Evolutionary conservation across 345 rosid genomes (phyloP).

Genomic region (Psidium friedrichsthalianum): DNA sequence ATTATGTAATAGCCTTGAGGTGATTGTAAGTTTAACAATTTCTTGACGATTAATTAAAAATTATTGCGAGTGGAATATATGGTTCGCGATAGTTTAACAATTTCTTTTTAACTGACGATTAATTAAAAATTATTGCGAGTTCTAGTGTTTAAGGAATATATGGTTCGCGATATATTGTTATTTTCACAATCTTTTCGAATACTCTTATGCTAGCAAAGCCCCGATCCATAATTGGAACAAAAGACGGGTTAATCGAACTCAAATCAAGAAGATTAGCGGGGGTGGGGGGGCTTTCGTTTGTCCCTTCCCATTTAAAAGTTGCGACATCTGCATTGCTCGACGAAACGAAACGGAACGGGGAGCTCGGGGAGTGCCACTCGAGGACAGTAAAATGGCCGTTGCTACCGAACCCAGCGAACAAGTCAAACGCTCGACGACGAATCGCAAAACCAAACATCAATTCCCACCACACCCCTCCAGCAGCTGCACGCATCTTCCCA

Average conservation of each 20-base stretch:
- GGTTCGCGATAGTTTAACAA: too few relatives aligned
- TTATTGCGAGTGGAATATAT: too few relatives aligned
- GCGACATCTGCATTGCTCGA: not conserved
- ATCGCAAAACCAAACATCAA: slow-evolving; percentile 8
- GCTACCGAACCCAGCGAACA: slow-evolving; percentile 20
- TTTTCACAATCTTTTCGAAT: too few relatives aligned
- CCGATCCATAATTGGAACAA: not conserved
- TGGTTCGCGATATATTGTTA: too few relatives aligned
- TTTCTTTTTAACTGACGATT: too few relatives aligned
- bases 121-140: too few relatives aligned
- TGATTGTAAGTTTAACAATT: too few relatives aligned
- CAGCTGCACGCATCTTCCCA: not conserved
- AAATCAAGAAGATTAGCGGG: too few relatives aligned
- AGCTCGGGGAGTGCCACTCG: not conserved
- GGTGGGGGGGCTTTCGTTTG: not conserved
- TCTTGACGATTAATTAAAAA: too few relatives aligned
- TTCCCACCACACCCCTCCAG: slow-evolving; percentile 4
- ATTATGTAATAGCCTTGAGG: too few relatives aligned
- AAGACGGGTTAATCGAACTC: not conserved
- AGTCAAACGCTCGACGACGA: slow-evolving; percentile 77
- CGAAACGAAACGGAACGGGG: not conserved
- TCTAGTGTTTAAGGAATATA: too few relatives aligned
- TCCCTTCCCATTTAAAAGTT: not conserved
- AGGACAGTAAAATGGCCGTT: slow-evolving; percentile 22
- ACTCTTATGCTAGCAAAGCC: too few relatives aligned